Conservation (phyloP, 176 grass and related monocot genomes). For the Aegilops bicornis region DNA sequence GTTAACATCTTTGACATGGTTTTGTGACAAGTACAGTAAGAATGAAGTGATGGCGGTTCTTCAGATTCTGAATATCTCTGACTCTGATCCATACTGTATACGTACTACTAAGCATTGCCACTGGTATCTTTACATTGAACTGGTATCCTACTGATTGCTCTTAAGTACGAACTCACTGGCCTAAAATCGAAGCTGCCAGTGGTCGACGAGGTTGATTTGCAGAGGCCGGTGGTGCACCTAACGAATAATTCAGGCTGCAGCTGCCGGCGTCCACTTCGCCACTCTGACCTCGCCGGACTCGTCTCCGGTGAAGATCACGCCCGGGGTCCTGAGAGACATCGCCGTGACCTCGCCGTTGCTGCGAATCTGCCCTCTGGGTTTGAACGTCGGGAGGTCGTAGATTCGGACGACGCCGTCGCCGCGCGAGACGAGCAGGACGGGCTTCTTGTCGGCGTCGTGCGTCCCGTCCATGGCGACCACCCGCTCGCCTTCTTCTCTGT, state of each 20-base stretch:
- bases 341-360: constrained; percentile 10
- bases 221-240: background rate
- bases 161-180: background rate
- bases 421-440: constrained; percentile 19
- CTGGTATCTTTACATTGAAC: background rate
- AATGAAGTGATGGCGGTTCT: background rate
- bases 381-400: constrained; percentile 27
- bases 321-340: background rate
- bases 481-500: background rate
- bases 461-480: constrained; percentile 21
- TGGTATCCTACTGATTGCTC: background rate
- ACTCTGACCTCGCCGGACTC: constrained; percentile 22
- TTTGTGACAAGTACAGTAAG: background rate
- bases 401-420: constrained; percentile 4
- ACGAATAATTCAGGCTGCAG: background rate
- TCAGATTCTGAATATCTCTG: background rate
- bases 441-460: constrained; percentile 15
- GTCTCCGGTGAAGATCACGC: constrained; percentile 6
- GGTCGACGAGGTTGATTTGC: background rate
- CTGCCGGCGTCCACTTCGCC: background rate
- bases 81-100: background rate
- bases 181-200: background rate
- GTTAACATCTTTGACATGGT: background rate
- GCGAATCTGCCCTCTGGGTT: background rate
- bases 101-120: no score